Percentiles rank a stretch among this genome's conserved stretches.
phyloP scores from a whole-genome alignment of 2,329 filamentous ascomycete genomes.

The Cladosporium sp. region DNA sequence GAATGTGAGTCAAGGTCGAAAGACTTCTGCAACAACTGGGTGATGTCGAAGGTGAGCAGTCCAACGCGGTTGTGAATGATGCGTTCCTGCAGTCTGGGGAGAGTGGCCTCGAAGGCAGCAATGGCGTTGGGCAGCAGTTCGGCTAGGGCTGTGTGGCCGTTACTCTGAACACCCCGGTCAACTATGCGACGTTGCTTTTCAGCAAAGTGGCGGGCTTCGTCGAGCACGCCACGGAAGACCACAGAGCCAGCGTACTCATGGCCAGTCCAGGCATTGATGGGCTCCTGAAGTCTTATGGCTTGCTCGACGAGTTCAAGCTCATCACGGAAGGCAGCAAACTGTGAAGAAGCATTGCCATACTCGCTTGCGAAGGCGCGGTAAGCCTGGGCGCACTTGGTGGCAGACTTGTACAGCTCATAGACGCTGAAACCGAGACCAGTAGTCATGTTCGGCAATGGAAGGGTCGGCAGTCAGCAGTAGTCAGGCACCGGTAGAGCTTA shows the following conservation, averaged over 20 bases:
- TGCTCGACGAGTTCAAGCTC: slow-evolving; percentile 13
- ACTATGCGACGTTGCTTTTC: slow-evolving; percentile 12
- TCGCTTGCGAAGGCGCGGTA: slow-evolving; percentile 11
- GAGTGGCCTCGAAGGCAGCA: slow-evolving; percentile 6
- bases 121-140: slow-evolving; percentile 5
- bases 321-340: slow-evolving; percentile 11
- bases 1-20: slow-evolving; percentile 9
- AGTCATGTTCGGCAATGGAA: neutral
- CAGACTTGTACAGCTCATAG: slow-evolving; percentile 9
- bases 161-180: slow-evolving; percentile 2
- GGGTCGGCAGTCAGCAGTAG: neutral
- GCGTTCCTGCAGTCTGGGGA: slow-evolving; percentile 8
- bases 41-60: slow-evolving; percentile 11
- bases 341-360: slow-evolving; percentile 9
- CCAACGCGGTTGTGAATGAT: slow-evolving; percentile 8
- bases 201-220: slow-evolving; percentile 9
- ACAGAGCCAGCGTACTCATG: slow-evolving; percentile 7
- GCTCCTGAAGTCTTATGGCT: slow-evolving; percentile 11
- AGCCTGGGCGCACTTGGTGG: slow-evolving; percentile 9
- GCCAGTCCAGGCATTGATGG: slow-evolving; percentile 13
- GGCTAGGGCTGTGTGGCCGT: neutral
- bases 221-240: slow-evolving; percentile 6
- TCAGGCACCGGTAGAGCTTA: neutral
- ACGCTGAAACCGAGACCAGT: slow-evolving; percentile 9
- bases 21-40: slow-evolving; percentile 7